Percentiles rank a stretch among this genome's conserved stretches.
Conservation (phyloP, 306 rosid genomes). For the Quercus mongolica region DNA sequence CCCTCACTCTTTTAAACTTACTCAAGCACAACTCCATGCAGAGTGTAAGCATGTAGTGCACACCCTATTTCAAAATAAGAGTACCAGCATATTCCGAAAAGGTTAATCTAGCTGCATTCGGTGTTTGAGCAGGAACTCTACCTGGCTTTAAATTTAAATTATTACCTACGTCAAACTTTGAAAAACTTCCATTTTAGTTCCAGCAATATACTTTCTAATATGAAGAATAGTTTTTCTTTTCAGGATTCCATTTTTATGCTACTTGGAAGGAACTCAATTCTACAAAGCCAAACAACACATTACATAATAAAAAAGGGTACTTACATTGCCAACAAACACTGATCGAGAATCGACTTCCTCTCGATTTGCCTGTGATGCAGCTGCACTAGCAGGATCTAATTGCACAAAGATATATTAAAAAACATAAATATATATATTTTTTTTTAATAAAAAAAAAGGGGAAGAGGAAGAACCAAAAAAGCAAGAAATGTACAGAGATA, state of each 20-base stretch:
- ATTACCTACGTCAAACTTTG: background rate
- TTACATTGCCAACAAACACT: conserved; percentile 88
- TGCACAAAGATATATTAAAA: conserved; percentile 16
- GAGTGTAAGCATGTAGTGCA: background rate
- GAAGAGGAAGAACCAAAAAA: background rate
- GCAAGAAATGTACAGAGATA: background rate
- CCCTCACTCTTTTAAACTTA: background rate
- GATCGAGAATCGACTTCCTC: conserved; percentile 85
- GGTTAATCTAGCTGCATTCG: background rate
- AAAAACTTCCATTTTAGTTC: background rate
- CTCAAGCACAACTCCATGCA: background rate
- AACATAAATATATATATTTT: background rate
- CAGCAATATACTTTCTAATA: background rate
- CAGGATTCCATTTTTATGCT: no score
- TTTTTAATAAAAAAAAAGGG: background rate
- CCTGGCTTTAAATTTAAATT: background rate
- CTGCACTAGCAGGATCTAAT: conserved; percentile 59
- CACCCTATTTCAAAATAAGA: background rate
- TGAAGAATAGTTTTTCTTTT: background rate
- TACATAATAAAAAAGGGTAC: conserved; percentile 20
- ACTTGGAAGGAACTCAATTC: background rate
- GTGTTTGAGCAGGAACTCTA: background rate
- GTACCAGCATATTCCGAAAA: background rate
- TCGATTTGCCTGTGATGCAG: conserved; percentile 59
- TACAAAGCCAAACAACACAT: background rate